Percentiles rank a stretch among this genome's conserved stretches.
Conservation (phyloP, 345 rosid genomes). For the Brassica napus region DNA sequence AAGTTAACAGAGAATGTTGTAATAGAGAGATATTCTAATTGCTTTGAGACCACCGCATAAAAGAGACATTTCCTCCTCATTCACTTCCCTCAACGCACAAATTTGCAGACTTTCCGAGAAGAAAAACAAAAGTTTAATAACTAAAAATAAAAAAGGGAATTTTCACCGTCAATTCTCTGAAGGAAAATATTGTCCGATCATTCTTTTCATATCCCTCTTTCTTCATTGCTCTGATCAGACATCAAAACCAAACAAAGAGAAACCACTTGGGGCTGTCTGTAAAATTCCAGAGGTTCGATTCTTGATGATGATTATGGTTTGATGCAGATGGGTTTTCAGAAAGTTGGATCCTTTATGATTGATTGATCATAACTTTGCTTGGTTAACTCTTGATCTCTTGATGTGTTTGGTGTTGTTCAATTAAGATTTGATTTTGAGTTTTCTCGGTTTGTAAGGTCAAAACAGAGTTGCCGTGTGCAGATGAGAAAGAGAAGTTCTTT, state of each 20-base stretch:
- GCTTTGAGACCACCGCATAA: conserved; percentile 47
- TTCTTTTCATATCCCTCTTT: conserved; percentile 18
- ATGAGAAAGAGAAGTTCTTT: conserved; percentile 36
- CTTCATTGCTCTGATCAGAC: conserved; percentile 39
- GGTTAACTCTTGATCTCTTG: conserved; percentile 17
- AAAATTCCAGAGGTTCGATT: conserved; percentile 36
- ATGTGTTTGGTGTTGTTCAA: conserved; percentile 1
- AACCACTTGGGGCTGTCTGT: conserved; percentile 40
- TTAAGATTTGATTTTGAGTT: conserved; percentile 1
- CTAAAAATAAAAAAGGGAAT: not conserved
- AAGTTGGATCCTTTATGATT: conserved; percentile 30
- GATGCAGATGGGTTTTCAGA: conserved; percentile 54
- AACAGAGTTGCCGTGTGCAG: conserved; percentile 35
- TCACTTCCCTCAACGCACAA: conserved; percentile 25
- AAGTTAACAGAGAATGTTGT: not conserved
- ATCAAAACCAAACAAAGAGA: conserved; percentile 3
- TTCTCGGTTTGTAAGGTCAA: conserved; percentile 36
- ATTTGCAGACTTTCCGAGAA: conserved; percentile 32
- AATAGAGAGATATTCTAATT: conserved; percentile 39
- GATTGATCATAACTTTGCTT: not conserved
- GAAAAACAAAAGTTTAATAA: not conserved
- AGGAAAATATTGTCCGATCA: conserved; percentile 18
- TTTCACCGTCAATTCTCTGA: conserved; percentile 30
- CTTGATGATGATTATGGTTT: conserved; percentile 42
- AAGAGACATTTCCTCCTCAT: conserved; percentile 41